Conservation (phyloP, 768 basidiomycete genomes). For the Tylopilus sp. region DNA sequence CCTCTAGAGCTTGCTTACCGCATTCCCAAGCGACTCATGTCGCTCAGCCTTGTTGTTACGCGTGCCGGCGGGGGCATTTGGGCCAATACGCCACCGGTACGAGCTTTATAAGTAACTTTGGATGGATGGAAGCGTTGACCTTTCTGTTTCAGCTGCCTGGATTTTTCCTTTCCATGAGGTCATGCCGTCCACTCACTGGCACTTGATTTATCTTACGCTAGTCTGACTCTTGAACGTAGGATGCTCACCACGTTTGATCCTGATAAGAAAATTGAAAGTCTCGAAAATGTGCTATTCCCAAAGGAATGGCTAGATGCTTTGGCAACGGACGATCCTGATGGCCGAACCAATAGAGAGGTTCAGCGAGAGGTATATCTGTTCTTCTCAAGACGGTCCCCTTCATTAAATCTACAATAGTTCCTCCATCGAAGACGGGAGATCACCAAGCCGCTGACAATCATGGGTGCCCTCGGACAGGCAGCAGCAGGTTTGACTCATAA, state of each 20-base stretch:
- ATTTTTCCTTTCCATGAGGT: constrained; percentile 35
- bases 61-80: constrained; percentile 58
- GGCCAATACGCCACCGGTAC: constrained; percentile 63
- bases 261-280: constrained; percentile 44
- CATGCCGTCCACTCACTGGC: background rate
- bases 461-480: constrained; percentile 73
- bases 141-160: constrained; percentile 38
- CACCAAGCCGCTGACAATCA: constrained; percentile 55
- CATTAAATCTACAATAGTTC: constrained; percentile 31
- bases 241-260: constrained; percentile 37
- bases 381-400: background rate
- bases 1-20: constrained; percentile 59
- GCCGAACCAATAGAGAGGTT: constrained; percentile 62
- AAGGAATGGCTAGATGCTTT: constrained; percentile 54
- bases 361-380: constrained; percentile 46
- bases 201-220: background rate
- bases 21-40: constrained; percentile 64
- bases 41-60: constrained; percentile 66
- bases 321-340: constrained; percentile 49
- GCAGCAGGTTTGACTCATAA: constrained; percentile 62
- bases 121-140: background rate
- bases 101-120: constrained; percentile 15
- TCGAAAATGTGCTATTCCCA: constrained; percentile 60
- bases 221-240: constrained; percentile 29
- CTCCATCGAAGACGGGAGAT: constrained; percentile 44